Evolutionary conservation across 2,329 filamentous ascomycete species (phyloP), one percentile per base, ranked within the genome.

Genomic region (Fusarium denticulatum): DNA sequence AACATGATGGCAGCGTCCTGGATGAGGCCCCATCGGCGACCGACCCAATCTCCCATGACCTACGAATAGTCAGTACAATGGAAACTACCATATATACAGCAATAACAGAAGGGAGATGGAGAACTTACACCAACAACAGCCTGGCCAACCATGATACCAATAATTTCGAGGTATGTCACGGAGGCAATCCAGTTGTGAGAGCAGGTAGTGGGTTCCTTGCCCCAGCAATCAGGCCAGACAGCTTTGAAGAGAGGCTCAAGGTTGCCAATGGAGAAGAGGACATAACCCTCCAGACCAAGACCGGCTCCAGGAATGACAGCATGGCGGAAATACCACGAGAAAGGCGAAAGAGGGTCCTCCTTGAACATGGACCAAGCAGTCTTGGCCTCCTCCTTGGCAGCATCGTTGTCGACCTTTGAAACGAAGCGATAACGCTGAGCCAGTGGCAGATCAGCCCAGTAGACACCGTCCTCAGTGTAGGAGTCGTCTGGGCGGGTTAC

Each of bases 1-100:
- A 98, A 94, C 96, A 98, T 98, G 87, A 98, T 95, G 70, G 83
- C 73, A 47, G 96, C 96, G 83, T 98, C 96, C 84, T 98, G 96
- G 77, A 98, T 97, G 28, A 98, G 88, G 88, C 96, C 96, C 90
- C 92, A 98, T 78, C 96, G 93, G 80, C 96, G 94, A 76, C 96
- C 96, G 74, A 98, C 86, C 93, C 92, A 94, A 77, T 90, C 88
- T 77, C 88, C 89, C 64, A 89, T 88, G 58, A 89, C 82, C 84
- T 88, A 61, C 22, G 37, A 55, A 30, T n/a, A 11, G 76, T 77
- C 50, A 74, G 47, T 45, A 66, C 45, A 22, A 28, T 22, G 26
- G 9, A 47, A 60, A 75, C 67, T 34, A 30, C 20, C 11, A 13
- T 24, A 49, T 8, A 45, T 8, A 30, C 18, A 45, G 9, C 18